These are phyloP conservation scores for Tetrahymena elliotti DNA, from an alignment of 73 alveolate genomes.

Conservation along the genomic window DNA sequence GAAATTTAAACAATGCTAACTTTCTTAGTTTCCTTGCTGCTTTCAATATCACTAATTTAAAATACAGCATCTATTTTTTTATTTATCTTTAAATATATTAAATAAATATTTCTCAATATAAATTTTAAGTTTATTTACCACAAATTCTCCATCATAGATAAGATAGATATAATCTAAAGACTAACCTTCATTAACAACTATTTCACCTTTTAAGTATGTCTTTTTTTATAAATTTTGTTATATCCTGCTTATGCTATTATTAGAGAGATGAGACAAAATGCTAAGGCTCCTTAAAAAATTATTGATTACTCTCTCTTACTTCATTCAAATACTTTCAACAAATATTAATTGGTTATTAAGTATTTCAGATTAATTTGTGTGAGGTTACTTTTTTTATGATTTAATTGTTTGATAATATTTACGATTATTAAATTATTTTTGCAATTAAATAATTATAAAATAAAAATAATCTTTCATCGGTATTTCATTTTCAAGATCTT, in stretches of 20 bases:
- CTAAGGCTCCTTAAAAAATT: neutral
- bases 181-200: neutral
- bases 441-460: too few species aligned
- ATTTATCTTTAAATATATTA: neutral
- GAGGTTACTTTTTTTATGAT: too few species aligned
- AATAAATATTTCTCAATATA: neutral
- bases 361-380: neutral
- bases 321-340: neutral
- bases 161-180: neutral
- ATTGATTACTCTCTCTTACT: neutral
- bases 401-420: neutral
- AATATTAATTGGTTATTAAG: neutral
- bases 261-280: neutral
- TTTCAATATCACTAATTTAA: neutral
- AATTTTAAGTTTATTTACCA: neutral
- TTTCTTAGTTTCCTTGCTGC: neutral
- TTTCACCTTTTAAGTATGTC: neutral
- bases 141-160: neutral
- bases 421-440: too few species aligned
- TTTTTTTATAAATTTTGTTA: neutral
- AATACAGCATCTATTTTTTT: neutral
- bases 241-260: neutral
- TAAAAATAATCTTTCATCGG: too few species aligned
- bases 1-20: neutral
- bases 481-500: too few species aligned